Evolutionary conservation across 352 stramenopile genomes (phyloP).

Genomic region (Phytopythium aichiense): DNA sequence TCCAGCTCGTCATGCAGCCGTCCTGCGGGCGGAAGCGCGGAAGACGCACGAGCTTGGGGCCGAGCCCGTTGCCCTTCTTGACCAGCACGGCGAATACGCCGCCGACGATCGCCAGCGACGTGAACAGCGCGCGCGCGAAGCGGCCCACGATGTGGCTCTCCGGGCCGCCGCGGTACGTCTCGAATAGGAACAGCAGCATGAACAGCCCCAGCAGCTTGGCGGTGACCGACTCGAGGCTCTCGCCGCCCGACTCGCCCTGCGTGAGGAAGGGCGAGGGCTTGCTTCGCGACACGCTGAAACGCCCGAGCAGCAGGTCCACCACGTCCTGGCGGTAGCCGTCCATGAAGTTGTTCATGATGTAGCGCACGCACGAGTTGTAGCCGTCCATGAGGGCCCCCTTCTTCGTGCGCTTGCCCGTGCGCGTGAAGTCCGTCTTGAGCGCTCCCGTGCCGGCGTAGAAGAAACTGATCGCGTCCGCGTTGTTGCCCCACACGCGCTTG

Average conservation of each 20-base stretch:
- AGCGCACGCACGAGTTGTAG: slow-evolving; percentile 92
- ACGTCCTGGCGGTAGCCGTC: slow-evolving; percentile 93
- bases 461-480: slow-evolving; percentile 92
- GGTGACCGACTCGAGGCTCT: slow-evolving; percentile 56
- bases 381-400: slow-evolving; percentile 92
- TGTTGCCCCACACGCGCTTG: slow-evolving; percentile 93
- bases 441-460: slow-evolving; percentile 94
- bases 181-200: slow-evolving; percentile 53
- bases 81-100: slow-evolving; percentile 56
- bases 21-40: slow-evolving; percentile 66
- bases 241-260: slow-evolving; percentile 14
- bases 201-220: slow-evolving; percentile 49
- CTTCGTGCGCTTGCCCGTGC: slow-evolving; percentile 92
- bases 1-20: slow-evolving; percentile 73
- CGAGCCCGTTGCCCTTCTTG: slow-evolving; percentile 72
- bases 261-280: slow-evolving; percentile 47
- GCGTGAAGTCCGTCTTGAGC: slow-evolving; percentile 96
- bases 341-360: slow-evolving; percentile 96
- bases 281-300: slow-evolving; percentile 43
- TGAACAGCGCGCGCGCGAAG: slow-evolving; percentile 47
- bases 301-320: slow-evolving; percentile 88
- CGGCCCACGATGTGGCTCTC: slow-evolving; percentile 50
- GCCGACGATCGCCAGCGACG: slow-evolving; percentile 41
- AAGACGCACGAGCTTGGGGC: slow-evolving; percentile 60
- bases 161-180: slow-evolving; percentile 38